A percentile compares a stretch with the other conserved stretches of the same genome.
These are phyloP conservation scores for Trichocladium uniseriatum DNA, from an alignment of 495 filamentous ascomycete species.

Conservation along the genomic window DNA sequence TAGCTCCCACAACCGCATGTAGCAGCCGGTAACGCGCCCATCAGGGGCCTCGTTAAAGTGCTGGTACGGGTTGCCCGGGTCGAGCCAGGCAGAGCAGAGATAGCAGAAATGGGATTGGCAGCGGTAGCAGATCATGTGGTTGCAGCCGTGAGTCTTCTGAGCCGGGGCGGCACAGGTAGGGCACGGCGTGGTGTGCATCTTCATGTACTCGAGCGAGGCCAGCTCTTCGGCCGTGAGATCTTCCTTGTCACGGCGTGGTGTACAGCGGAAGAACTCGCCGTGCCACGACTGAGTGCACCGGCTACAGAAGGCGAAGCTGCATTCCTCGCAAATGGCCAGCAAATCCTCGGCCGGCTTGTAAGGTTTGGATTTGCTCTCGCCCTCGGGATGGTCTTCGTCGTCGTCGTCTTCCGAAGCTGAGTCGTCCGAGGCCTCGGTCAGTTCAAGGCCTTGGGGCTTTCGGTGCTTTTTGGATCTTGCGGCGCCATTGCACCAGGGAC, in stretches of 20 bases:
- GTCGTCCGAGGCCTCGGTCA: constrained; percentile 41
- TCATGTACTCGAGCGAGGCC: constrained; percentile 72
- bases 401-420: constrained; percentile 32
- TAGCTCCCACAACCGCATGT: constrained; percentile 80
- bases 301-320: constrained; percentile 82
- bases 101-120: constrained; percentile 95
- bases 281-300: constrained; percentile 68
- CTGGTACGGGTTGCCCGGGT: constrained; percentile 67
- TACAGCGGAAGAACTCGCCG: constrained; percentile 60
- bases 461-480: constrained; percentile 71
- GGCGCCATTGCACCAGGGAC: constrained; percentile 89
- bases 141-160: constrained; percentile 90
- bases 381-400: constrained; percentile 32
- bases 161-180: constrained; percentile 81
- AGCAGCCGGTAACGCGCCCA: constrained; percentile 54
- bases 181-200: constrained; percentile 71
- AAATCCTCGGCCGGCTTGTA: constrained; percentile 25
- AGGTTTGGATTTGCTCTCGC: constrained; percentile 22
- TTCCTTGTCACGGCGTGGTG: constrained; percentile 48
- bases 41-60: constrained; percentile 64
- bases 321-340: constrained; percentile 79
- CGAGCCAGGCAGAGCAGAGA: constrained; percentile 81
- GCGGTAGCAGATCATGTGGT: constrained; percentile 92
- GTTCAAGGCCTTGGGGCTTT: constrained; percentile 50
- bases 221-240: constrained; percentile 75